A percentile compares a stretch with the other conserved stretches of the same genome.
phyloP scores from a whole-genome alignment of 1,139 yeast species.

The Yamadazyma membranifaciens region DNA sequence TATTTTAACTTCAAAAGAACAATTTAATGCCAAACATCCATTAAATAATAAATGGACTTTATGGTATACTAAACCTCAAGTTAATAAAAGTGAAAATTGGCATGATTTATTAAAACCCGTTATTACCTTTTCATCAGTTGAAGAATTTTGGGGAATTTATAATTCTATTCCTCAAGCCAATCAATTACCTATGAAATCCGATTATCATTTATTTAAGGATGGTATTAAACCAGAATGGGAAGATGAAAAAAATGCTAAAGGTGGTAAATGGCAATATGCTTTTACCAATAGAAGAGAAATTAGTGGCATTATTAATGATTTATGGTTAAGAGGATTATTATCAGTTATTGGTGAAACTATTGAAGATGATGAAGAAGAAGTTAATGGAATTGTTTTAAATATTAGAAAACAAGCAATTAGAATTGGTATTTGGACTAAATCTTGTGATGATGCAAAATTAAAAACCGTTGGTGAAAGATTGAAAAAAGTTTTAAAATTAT shows the following conservation, averaged over 20 bases:
- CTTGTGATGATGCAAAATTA: slow-evolving; percentile 65
- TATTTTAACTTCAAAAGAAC: slow-evolving; percentile 65
- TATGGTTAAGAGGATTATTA: slow-evolving; percentile 90
- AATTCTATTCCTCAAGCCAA: slow-evolving; percentile 92
- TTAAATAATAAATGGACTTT: slow-evolving; percentile 92
- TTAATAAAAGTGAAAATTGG: slow-evolving; percentile 83
- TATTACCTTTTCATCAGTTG: slow-evolving; percentile 87
- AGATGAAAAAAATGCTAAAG: slow-evolving; percentile 79
- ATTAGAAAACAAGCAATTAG: slow-evolving; percentile 81
- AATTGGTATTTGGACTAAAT: slow-evolving; percentile 91
- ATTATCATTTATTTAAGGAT: slow-evolving; percentile 92
- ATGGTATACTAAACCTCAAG: slow-evolving; percentile 96
- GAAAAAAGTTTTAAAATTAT: slow-evolving; percentile 72
- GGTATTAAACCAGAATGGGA: slow-evolving; percentile 99
- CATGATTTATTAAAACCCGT: slow-evolving; percentile 90
- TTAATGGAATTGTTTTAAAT: slow-evolving; percentile 92
- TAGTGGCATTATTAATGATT: slow-evolving; percentile 69
- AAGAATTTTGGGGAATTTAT: slow-evolving; percentile 98
- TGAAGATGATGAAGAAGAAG: slow-evolving; percentile 84
- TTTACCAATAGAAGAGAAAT: slow-evolving; percentile 69
- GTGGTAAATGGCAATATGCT: slow-evolving; percentile 87
- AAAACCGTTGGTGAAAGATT: slow-evolving; percentile 78
- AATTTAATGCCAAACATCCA: slow-evolving; percentile 84
- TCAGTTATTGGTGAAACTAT: slow-evolving; percentile 96
- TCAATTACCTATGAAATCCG: slow-evolving; percentile 89